A percentile compares a stretch with the other conserved stretches of the same genome.
phyloP scores from a whole-genome alignment of 2,329 filamentous ascomycete genomes.

The Venturia effusa region DNA sequence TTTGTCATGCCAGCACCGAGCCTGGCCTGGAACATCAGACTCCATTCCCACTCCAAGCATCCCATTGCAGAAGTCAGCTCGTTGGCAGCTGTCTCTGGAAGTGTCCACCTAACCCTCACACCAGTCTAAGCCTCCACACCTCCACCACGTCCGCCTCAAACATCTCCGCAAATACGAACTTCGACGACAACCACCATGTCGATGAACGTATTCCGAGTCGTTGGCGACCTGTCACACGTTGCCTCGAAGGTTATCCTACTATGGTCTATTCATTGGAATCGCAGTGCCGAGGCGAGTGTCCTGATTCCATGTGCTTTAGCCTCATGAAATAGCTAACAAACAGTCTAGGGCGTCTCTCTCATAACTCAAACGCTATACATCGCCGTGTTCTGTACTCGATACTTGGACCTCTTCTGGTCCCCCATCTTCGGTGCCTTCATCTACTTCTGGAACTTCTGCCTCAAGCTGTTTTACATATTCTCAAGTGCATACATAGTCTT shows the following conservation, averaged over 20 bases:
- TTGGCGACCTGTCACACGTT: slow-evolving; percentile 76
- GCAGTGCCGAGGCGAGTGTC: slow-evolving; percentile 59
- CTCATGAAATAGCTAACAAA: slow-evolving; percentile 9
- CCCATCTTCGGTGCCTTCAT: slow-evolving; percentile 29
- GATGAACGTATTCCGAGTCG: slow-evolving; percentile 56
- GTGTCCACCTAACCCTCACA: neutral
- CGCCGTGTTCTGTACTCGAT: slow-evolving; percentile 74
- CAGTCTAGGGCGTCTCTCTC: slow-evolving; percentile 58
- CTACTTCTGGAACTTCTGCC: slow-evolving; percentile 59
- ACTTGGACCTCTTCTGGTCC: slow-evolving; percentile 63
- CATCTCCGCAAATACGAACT: neutral
- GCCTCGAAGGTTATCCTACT: slow-evolving; percentile 84
- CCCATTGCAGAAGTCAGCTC: neutral
- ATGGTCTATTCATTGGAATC: slow-evolving; percentile 79
- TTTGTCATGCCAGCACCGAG: neutral
- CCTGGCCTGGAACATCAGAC: neutral
- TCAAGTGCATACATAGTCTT: slow-evolving; percentile 79
- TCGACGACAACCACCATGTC: slow-evolving; percentile 2
- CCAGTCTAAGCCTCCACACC: slow-evolving; percentile 2
- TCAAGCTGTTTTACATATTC: slow-evolving; percentile 82
- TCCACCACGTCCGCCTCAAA: neutral
- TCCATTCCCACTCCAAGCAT: neutral
- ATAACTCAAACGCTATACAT: slow-evolving; percentile 85
- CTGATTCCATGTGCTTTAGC: neutral
- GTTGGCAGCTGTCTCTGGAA: neutral